Percentiles rank a stretch among this genome's conserved stretches.
These are phyloP conservation scores for Metroxylon sagu DNA, from an alignment of 176 grass and related monocot genomes.

Conservation along the genomic window DNA sequence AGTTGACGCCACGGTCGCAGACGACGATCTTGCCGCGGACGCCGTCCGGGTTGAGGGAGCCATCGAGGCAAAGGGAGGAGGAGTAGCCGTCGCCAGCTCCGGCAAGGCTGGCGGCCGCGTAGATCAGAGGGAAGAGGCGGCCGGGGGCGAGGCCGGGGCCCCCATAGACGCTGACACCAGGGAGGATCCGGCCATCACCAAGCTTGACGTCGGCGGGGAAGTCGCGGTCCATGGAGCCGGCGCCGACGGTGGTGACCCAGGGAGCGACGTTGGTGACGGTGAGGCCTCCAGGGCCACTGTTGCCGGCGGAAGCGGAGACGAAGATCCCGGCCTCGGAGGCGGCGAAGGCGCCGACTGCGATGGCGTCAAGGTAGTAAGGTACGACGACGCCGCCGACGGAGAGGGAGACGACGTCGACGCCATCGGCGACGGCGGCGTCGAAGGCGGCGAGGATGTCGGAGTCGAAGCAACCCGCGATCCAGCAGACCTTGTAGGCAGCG, in stretches of 20 bases:
- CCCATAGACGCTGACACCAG: constrained; percentile 76
- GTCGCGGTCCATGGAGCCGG: constrained; percentile 85
- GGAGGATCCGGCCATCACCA: constrained; percentile 52
- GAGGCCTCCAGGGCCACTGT: constrained; percentile 77
- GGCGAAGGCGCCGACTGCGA: constrained; percentile 78
- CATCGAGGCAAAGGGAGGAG: constrained; percentile 76
- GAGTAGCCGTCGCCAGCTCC: constrained; percentile 54
- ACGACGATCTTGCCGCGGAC: constrained; percentile 72
- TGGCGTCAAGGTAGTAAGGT: constrained; percentile 86
- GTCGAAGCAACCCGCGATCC: constrained; percentile 74
- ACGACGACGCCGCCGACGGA: constrained; percentile 84
- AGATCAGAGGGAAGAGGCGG: constrained; percentile 60
- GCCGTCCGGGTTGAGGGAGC: constrained; percentile 46
- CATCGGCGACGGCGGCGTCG: constrained; percentile 73
- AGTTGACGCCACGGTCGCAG: constrained; percentile 89
- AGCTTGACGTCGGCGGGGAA: constrained; percentile 84
- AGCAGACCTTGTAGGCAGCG: constrained; percentile 91
- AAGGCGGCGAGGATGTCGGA: constrained; percentile 96
- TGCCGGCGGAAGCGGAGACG: constrained; percentile 75
- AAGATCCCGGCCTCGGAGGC: constrained; percentile 78
- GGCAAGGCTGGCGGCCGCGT: constrained; percentile 33
- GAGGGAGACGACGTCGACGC: constrained; percentile 73
- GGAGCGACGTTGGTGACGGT: constrained; percentile 87
- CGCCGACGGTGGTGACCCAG: constrained; percentile 83
- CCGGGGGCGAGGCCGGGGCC: constrained; percentile 45